Base-by-base conservation (phyloP, 345 rosid genomes). In the Rhodamnia argentea region DNA sequence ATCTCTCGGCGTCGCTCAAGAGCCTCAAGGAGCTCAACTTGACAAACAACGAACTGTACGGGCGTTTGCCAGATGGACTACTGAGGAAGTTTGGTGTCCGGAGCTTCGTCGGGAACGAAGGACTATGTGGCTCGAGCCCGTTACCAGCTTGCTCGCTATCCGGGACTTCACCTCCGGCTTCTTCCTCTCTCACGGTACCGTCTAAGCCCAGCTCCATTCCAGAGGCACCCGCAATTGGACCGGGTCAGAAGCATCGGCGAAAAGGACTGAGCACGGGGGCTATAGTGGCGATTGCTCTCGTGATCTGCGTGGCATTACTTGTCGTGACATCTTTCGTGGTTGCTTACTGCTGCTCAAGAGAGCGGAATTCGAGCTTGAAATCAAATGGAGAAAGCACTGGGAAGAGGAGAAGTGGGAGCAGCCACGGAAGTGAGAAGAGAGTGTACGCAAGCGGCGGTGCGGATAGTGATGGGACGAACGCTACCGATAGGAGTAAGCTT, bases 141-240 rank as follows among this genome's bases (percentile, higher is more conserved):
- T 88, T 95, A 50, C 95, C 93, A 26, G 90, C 11, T 11, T 97
- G 99, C 84, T 89, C 98, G 32, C 88, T 89, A 82, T 89, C 92
- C 4, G 92, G 91, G 14, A 85, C 89, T 44, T 90, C 91, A 52
- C 92, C 94, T 20, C 89, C 85, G 11, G 90, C 50, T 12, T 75
- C 89, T 24, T 44, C 94, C 18, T 51, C 88, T 81, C 87, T 85
- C 83, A 94, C 92, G 5, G 98, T 96, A 60, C 95, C 94, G 6
- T 96, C 99, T 12, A 96, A 93, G 84, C 99, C 98, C 3, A 95
- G 94, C 52, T 90, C 95, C 10, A 91, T 93, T 76, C 98, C 98
- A 3, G 94, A 91, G 59, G 85, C 92, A 27, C 94, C 96, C 1
- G 82, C 86, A 0, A 29, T 89, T 3, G 90, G 74, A 1, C 86